These are phyloP conservation scores for Kluyveromyces sp. DNA, from an alignment of 1,139 yeast genomes.

Conservation along the genomic window DNA sequence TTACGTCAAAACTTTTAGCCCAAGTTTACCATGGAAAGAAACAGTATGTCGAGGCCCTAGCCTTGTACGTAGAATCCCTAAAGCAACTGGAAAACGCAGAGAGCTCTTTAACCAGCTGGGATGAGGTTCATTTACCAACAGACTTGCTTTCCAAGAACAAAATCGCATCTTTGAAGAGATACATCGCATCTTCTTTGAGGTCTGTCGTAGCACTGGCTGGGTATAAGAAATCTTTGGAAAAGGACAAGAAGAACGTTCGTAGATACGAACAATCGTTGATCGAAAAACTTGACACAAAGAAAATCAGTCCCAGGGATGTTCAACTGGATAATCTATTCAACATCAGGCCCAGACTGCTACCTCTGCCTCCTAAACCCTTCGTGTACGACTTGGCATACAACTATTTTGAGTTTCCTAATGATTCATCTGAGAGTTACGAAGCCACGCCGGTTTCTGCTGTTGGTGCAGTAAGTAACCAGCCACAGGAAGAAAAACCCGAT, in stretches of 20 bases:
- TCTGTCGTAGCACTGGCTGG: constrained; percentile 29
- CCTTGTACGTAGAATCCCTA: constrained; percentile 25
- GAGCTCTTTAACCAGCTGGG: constrained; percentile 9
- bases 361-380: constrained; percentile 77
- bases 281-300: constrained; percentile 43
- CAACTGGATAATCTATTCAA: constrained; percentile 43
- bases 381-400: constrained; percentile 85
- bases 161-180: constrained; percentile 13
- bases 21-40: constrained; percentile 25
- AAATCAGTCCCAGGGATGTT: constrained; percentile 33
- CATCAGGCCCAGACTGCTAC: constrained; percentile 40
- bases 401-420: constrained; percentile 49
- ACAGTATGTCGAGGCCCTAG: constrained; percentile 26
- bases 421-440: neutral
- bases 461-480: neutral
- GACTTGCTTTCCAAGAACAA: constrained; percentile 16
- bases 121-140: constrained; percentile 18
- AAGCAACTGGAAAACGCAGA: constrained; percentile 15
- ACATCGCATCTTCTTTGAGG: constrained; percentile 20
- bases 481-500: constrained; percentile 13
- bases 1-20: constrained; percentile 25
- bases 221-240: constrained; percentile 21
- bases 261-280: constrained; percentile 32
- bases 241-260: neutral
- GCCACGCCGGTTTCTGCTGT: neutral